These are phyloP conservation scores for Alloascoidea hylecoeti DNA, from an alignment of 805 yeast species.

Conservation along the genomic window DNA sequence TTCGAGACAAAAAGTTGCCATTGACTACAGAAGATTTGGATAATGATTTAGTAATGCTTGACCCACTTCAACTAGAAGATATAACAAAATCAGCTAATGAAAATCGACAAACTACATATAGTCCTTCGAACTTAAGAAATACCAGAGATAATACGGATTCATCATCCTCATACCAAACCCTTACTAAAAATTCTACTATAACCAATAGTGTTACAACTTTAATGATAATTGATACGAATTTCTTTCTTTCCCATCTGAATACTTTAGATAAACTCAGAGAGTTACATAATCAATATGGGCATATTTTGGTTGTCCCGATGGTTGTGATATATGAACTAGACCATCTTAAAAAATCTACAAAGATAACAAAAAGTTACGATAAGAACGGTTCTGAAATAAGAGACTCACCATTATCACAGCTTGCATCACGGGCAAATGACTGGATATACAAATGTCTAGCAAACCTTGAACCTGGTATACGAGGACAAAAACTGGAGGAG, in stretches of 20 bases:
- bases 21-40: too few relatives aligned
- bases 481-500: conserved; percentile 54
- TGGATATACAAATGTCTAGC: conserved; percentile 64
- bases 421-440: conserved; percentile 61
- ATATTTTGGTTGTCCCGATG: conserved; percentile 50
- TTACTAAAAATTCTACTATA: background rate
- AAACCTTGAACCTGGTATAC: conserved; percentile 29
- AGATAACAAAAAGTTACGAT: conserved; percentile 6
- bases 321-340: conserved; percentile 71
- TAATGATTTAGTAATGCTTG: too few relatives aligned
- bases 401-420: conserved; percentile 26
- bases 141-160: too few relatives aligned
- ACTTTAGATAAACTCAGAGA: conserved; percentile 37
- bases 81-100: too few relatives aligned
- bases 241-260: conserved; percentile 53
- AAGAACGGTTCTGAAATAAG: conserved; percentile 6
- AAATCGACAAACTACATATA: too few relatives aligned
- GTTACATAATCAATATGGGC: conserved; percentile 25
- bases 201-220: background rate
- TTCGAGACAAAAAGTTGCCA: too few relatives aligned
- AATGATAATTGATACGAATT: conserved; percentile 73
- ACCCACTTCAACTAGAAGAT: too few relatives aligned
- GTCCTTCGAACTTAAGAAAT: too few relatives aligned
- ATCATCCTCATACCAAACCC: background rate
- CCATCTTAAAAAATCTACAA: conserved; percentile 44